Percentiles rank a stretch among this genome's conserved stretches.
Evolutionary conservation across 306 rosid species (phyloP).

Genomic region (Aeschynomene evenia): DNA sequence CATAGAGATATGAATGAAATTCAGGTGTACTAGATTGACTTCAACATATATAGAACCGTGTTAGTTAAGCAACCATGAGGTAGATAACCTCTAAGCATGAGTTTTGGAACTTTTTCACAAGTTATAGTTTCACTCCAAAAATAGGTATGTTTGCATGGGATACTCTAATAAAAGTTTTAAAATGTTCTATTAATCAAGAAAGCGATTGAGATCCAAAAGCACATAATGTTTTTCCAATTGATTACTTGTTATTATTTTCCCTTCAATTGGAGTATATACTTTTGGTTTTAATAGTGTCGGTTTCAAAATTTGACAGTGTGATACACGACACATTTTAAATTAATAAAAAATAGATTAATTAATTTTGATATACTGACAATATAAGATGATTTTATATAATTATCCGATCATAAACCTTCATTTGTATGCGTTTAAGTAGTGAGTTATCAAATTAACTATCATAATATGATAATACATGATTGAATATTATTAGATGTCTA

Average conservation of each 20-base stretch:
- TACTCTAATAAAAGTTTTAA: neutral
- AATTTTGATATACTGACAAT: too few relatives aligned
- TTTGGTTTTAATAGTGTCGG: slow-evolving; percentile 12
- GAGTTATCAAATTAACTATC: too few relatives aligned
- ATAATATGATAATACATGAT: too few relatives aligned
- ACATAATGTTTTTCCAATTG: slow-evolving; percentile 14
- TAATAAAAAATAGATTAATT: too few relatives aligned
- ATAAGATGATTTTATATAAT: too few relatives aligned
- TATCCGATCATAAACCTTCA: too few relatives aligned
- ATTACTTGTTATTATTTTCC: slow-evolving; percentile 15
- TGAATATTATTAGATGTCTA: neutral
- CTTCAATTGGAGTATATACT: neutral
- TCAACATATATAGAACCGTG: neutral
- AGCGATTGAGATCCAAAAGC: slow-evolving; percentile 13
- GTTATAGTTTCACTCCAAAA: slow-evolving; percentile 25
- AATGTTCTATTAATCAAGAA: slow-evolving; percentile 10
- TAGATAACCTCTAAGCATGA: neutral
- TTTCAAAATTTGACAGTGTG: neutral
- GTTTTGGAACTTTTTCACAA: neutral
- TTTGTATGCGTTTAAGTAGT: too few relatives aligned
- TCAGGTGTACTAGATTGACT: neutral
- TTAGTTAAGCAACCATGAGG: neutral
- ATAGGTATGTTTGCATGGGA: slow-evolving; percentile 7
- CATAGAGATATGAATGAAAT: too few relatives aligned
- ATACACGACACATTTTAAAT: too few relatives aligned